Evolutionary conservation across 2,329 filamentous ascomycete genomes (phyloP).

Genomic region (Aspergillus nomiae): DNA sequence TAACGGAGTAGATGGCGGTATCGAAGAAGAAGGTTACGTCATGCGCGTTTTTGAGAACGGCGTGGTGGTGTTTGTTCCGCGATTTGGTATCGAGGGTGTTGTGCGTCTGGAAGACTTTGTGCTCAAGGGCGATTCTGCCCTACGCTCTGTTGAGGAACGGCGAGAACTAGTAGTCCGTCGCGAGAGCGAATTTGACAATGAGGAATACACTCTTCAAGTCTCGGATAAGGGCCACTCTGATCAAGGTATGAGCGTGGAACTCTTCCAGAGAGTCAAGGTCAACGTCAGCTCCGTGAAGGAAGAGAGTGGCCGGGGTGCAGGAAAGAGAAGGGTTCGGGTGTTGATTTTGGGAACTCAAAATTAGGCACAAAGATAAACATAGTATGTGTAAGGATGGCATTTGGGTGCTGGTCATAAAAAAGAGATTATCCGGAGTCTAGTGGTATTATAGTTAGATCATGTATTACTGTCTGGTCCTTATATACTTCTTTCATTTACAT

Average conservation of each 20-base stretch:
- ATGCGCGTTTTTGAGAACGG: conserved; percentile 98
- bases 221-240: conserved; percentile 52
- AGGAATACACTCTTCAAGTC: conserved; percentile 74
- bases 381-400: conserved; percentile 3
- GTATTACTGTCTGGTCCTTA: neutral
- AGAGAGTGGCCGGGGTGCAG: conserved; percentile 70
- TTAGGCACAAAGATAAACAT: conserved; percentile 10
- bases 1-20: conserved; percentile 39
- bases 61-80: conserved; percentile 91
- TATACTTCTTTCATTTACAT: neutral
- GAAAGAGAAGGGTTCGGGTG: conserved; percentile 71
- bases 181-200: conserved; percentile 79
- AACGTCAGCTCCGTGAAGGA: conserved; percentile 91
- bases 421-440: conserved; percentile 3
- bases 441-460: conserved; percentile 1
- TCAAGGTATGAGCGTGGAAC: conserved; percentile 62
- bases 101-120: conserved; percentile 84
- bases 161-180: conserved; percentile 51
- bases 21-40: conserved; percentile 89
- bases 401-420: conserved; percentile 5
- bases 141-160: conserved; percentile 34
- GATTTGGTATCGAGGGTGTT: conserved; percentile 92
- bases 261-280: conserved; percentile 91
- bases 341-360: conserved; percentile 38
- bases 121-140: conserved; percentile 58